Evolutionary conservation across 2,329 filamentous ascomycete species (phyloP).

Genomic region (Trichoderma sp.): DNA sequence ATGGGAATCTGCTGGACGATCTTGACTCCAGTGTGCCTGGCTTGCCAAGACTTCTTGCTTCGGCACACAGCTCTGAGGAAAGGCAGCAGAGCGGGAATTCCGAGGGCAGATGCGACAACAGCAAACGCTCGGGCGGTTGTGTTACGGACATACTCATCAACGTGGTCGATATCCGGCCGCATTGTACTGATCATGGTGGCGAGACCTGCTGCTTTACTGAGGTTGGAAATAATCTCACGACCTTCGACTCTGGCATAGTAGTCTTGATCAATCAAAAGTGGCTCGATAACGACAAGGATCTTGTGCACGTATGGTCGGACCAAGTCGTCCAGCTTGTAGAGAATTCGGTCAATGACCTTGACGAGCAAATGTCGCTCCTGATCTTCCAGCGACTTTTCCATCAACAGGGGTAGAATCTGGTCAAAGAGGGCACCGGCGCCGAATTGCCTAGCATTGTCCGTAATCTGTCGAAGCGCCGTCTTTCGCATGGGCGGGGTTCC

Average conservation of each 20-base stretch:
- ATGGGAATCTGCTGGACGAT: slow-evolving; percentile 99
- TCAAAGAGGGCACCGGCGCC: slow-evolving; percentile 93
- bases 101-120: slow-evolving; percentile 91
- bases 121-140: slow-evolving; percentile 96
- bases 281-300: slow-evolving; percentile 97
- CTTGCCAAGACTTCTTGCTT: slow-evolving; percentile 99
- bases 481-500: slow-evolving; percentile 98
- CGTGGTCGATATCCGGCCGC: slow-evolving; percentile 97
- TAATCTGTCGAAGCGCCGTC: slow-evolving; percentile 93
- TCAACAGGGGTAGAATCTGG: slow-evolving; percentile 91
- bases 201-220: slow-evolving; percentile 92
- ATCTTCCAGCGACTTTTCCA: slow-evolving; percentile 97
- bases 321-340: slow-evolving; percentile 97
- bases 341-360: slow-evolving; percentile 97
- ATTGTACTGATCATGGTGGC: slow-evolving; percentile 99
- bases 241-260: slow-evolving; percentile 98
- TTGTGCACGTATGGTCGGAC: slow-evolving; percentile 97
- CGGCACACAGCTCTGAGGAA: slow-evolving; percentile 94
- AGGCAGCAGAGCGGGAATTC: slow-evolving; percentile 90
- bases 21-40: slow-evolving; percentile 95
- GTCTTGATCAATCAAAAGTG: slow-evolving; percentile 97
- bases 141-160: slow-evolving; percentile 97
- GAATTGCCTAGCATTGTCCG: slow-evolving; percentile 95
- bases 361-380: slow-evolving; percentile 97
- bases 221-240: slow-evolving; percentile 97